Conservation (phyloP, 495 filamentous ascomycete species). For the Tuber magnatum region DNA sequence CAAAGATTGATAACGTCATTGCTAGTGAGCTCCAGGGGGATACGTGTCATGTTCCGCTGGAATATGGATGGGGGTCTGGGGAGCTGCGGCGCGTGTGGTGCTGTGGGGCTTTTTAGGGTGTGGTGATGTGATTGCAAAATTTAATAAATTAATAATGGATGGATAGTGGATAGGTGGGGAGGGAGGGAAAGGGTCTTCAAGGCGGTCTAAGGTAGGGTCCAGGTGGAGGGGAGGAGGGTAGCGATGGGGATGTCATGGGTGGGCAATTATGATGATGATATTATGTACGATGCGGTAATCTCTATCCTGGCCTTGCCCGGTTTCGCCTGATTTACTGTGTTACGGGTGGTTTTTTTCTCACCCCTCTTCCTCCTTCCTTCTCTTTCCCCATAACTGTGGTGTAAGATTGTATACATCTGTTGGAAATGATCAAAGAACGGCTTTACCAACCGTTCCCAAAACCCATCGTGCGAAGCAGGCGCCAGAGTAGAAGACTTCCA, state of each 20-base stretch:
- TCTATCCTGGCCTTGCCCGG: background rate
- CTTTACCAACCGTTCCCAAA: background rate
- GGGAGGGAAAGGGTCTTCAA: background rate
- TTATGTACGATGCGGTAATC: background rate
- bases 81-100: too few relatives aligned
- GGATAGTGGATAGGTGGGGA: background rate
- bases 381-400: too few relatives aligned
- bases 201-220: background rate
- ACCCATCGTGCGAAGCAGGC: slow-evolving; percentile 34
- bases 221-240: background rate
- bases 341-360: background rate
- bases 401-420: background rate
- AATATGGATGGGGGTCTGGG: too few relatives aligned
- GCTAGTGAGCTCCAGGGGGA: too few relatives aligned
- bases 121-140: too few relatives aligned
- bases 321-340: background rate
- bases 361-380: too few relatives aligned
- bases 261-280: background rate
- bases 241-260: background rate
- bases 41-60: too few relatives aligned
- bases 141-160: background rate
- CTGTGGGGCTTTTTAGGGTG: too few relatives aligned
- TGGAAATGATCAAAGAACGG: background rate
- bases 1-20: too few relatives aligned
- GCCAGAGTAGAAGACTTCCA: slow-evolving; percentile 56